Base-by-base conservation (phyloP, 1,284 basidiomycete genomes). In the Tilletia indica region DNA sequence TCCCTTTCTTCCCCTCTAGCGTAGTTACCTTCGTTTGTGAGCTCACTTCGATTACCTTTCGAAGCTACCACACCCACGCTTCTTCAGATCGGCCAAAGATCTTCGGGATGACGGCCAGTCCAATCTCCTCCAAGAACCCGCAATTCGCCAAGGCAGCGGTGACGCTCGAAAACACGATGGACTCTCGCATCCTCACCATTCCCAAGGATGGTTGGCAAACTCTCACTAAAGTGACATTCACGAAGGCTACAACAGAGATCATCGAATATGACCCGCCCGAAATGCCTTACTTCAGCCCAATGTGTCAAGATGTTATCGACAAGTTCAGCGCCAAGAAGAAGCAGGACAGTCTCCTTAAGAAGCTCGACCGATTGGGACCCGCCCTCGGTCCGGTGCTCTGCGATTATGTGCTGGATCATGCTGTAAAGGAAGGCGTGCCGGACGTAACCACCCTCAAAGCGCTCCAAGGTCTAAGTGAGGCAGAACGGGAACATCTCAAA, bases 31-130 rank as follows among this genome's bases (percentile, higher is more conserved):
- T 11, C 3, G 19, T 6, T 6, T 25, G 6, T 16, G 31, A 36
- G 6, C 12, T 11, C 14, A 3, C 19, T 39, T 39, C 58, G 8
- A 14, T 11, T 16, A 14, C 38, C 21, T 11, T 16, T 21, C 8
- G 31, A 34, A 64, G 61, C 61, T 64, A 64, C 34, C 61, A 39
- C 16, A 64, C 34, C 12, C 36, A 38, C 6, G n/a, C 36, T 16
- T 34, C 36, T 9, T 14, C 6, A 0, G 34, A 76, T 1, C 70
- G 75, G 14, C 79, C 79, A n/a, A 78, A 80, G 70, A 77, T 81
- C 70, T 76, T 81, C 47, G 79, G 79, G 12, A 78, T 81, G 78
- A 79, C 79, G 0, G 79, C 79, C 1, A 77, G 76, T 48, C 12
- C 74, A 76, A 31, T 74, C 72, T n/a, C 54, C 31, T n/a, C 67